phyloP scores from a whole-genome alignment of 2,329 filamentous ascomycete genomes.

The Aspergillus fumigatiaffinis region DNA sequence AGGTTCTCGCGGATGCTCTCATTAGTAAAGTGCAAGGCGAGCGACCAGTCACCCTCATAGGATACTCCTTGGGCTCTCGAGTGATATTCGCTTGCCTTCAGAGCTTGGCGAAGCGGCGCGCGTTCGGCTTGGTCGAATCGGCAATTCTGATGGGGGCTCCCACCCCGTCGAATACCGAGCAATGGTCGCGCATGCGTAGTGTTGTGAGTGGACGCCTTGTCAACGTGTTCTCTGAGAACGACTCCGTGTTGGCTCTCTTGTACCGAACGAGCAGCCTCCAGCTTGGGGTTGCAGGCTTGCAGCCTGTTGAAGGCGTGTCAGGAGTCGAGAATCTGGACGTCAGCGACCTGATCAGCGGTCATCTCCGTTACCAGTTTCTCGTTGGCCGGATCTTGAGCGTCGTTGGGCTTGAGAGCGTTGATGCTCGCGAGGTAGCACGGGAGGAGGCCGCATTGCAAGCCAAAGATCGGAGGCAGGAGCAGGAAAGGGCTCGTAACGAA shows the following conservation, averaged over 20 bases:
- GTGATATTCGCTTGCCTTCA: conserved; percentile 80
- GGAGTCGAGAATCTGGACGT: conserved; percentile 63
- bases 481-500: conserved; percentile 30
- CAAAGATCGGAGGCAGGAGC: conserved; percentile 38
- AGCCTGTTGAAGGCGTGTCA: conserved; percentile 57
- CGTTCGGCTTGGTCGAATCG: conserved; percentile 79
- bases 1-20: conserved; percentile 75
- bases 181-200: conserved; percentile 73
- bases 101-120: conserved; percentile 69
- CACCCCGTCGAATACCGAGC: conserved; percentile 63
- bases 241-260: conserved; percentile 81
- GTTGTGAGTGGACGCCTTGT: conserved; percentile 79
- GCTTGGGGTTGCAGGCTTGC: conserved; percentile 77
- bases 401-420: conserved; percentile 66
- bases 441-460: conserved; percentile 39
- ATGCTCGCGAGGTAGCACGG: conserved; percentile 42
- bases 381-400: conserved; percentile 63
- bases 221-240: conserved; percentile 84
- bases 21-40: conserved; percentile 80
- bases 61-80: conserved; percentile 76
- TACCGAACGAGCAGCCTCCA: conserved; percentile 82
- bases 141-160: conserved; percentile 81
- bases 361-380: conserved; percentile 66
- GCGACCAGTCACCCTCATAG: conserved; percentile 72
- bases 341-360: conserved; percentile 62